Percentiles rank a stretch among this genome's conserved stretches.
Evolutionary conservation across 2,329 filamentous ascomycete genomes (phyloP).

Genomic region (Rhynchosporium secalis): DNA sequence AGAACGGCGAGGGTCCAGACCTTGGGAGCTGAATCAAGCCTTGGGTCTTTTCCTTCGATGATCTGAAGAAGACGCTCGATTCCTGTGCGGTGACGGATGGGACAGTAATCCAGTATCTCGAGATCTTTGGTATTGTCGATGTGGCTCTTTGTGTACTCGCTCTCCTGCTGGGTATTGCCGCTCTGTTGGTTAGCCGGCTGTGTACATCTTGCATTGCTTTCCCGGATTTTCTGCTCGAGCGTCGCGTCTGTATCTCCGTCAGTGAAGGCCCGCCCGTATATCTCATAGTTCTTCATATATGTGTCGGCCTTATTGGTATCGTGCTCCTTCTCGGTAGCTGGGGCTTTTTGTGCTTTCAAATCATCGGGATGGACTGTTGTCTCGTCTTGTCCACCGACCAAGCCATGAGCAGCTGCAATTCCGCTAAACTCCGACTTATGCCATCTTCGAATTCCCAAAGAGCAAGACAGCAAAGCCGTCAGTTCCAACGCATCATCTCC

Average conservation of each 20-base stretch:
- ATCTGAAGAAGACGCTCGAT: conserved; percentile 63
- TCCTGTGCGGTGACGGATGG: conserved; percentile 60
- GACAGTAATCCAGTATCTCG: conserved; percentile 59
- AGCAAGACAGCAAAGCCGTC: conserved; percentile 59
- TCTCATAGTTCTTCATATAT: neutral
- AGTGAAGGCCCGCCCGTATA: neutral
- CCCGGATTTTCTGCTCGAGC: neutral
- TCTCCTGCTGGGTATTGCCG: neutral
- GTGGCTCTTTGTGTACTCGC: neutral
- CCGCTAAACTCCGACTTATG: conserved; percentile 43
- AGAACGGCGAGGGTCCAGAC: conserved; percentile 67
- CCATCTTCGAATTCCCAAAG: conserved; percentile 57
- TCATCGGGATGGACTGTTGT: conserved; percentile 6
- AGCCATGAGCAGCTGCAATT: conserved; percentile 42
- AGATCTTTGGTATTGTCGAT: conserved; percentile 10
- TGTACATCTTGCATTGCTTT: conserved; percentile 4
- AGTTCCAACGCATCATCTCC: conserved; percentile 63
- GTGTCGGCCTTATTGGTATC: neutral
- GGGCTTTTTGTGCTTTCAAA: neutral
- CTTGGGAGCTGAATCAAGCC: conserved; percentile 64
- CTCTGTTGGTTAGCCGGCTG: no score
- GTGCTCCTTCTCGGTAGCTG: neutral
- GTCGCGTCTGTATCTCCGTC: neutral
- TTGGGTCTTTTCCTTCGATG: conserved; percentile 54
- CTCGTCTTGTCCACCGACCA: conserved; percentile 53